Base-by-base conservation (phyloP, 495 filamentous ascomycete genomes). In the Talaromyces nanjingensis region DNA sequence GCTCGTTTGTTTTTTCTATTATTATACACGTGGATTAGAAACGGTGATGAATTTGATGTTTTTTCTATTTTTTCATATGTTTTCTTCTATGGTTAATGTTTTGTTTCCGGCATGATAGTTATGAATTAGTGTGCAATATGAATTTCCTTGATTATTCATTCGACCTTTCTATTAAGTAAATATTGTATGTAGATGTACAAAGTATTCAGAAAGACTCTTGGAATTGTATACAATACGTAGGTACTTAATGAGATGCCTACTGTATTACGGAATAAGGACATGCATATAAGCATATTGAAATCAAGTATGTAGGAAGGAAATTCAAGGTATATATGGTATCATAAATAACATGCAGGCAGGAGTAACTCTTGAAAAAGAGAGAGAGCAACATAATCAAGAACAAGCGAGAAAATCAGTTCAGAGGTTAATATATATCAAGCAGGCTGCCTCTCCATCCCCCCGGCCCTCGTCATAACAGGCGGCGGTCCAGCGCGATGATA, bases 401-500 rank as follows among this genome's bases (percentile, higher is more conserved):
- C 33, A 37, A 37, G 29, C 29, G 6, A 31, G 34, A 6, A 66
- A 39, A 39, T 39, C 7, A 3, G 22, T 1, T 24, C 11, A 49
- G 31, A 33, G 29, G 42, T 27, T 7, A 58, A 31, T 47, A 59
- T 52, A 31, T 47, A 59, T 52, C 37, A 65, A 7, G 78, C 78
- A 65, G 77, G 68, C 45, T 76, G 77, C 63, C 76, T 73, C 62
- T 78, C 77, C 42, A 79, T 62, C 65, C 74, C 75, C 7, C 77
- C 64, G 2, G 78, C 71, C 1, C 72, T 74, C 2, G 73, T 72
- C 61, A 79, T 58, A 12, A 76, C 57, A 3, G 76, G 75, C 6
- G 76, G 75, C 14, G 60, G 59, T 77, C 72, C 22, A 69, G 73
- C 34, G 60, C 65, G 20, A 37, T 65, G 64, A 61, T 72, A 72